Evolutionary conservation across 2,329 filamentous ascomycete genomes (phyloP), one percentile per base, ranked within the genome.

Genomic region (Aspergillus candidus): DNA sequence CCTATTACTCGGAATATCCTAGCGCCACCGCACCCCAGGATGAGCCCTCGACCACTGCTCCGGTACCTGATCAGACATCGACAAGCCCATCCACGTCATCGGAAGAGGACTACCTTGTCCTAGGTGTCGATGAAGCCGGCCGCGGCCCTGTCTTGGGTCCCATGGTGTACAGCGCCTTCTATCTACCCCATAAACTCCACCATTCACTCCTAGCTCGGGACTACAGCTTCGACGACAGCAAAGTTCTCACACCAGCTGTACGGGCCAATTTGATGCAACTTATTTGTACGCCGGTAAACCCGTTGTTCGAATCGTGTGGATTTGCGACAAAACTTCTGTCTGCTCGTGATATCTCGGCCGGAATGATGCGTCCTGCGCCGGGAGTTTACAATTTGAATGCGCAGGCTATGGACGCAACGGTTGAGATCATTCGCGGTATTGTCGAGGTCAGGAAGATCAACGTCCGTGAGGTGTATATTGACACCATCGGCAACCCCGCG

Each of bases 201-300:
- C 82, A 84, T 60, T 77, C 84, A 1, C 80, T 96, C 22, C 82
- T 97, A 15, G 84, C 87, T 40, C 69, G 79, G 31, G 80, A 82
- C 4, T 84, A 95, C 72, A 86, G 84, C 72, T 96, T 96, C 70
- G 86, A 96, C 73, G 91, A 97, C 74, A 94, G 86, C 64, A 97
- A 97, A 71, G 87, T 89, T 4, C 80, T 97, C 32, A 94, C 86
- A 0, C 80, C 90, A 0, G 72, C 75, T n/a, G 80, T 91, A 32
- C 88, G 91, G 52, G 83, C 86, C 11, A 68, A 75, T 7, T 78
- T 97, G 29, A 82, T 84, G 79, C 71, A 74, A 47, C 75, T 76
- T 3, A 78, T 96, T 36, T 94, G 88, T 73, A 84, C 80, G 0
- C 64, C 77, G 0, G 72, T 64, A 12, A 72, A 77, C 7, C 73